phyloP scores from a whole-genome alignment of 2,329 filamentous ascomycete genomes.

The Botrytis sinoallii region DNA sequence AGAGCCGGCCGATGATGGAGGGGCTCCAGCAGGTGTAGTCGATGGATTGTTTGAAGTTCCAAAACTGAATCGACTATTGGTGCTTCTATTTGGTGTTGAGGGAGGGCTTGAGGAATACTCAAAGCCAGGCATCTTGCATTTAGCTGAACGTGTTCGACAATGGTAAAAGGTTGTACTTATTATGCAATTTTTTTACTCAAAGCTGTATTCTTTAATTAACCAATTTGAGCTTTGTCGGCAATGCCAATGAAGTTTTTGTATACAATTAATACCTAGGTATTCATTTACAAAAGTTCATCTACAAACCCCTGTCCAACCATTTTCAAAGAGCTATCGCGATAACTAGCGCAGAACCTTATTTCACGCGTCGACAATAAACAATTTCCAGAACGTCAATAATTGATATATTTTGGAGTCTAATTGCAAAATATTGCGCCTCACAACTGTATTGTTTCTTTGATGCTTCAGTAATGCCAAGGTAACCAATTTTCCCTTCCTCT shows the following conservation, averaged over 20 bases:
- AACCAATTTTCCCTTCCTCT: constrained; percentile 1
- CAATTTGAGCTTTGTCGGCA: constrained; percentile 9
- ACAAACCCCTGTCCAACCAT: constrained; percentile 17
- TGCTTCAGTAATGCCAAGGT: constrained; percentile 39
- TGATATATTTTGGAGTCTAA: background rate
- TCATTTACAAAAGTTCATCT: constrained; percentile 10
- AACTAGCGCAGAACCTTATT: constrained; percentile 18
- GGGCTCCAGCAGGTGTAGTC: constrained; percentile 56
- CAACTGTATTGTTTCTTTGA: constrained; percentile 18
- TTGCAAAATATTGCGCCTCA: constrained; percentile 10
- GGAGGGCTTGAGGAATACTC: constrained; percentile 36
- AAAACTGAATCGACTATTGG: constrained; percentile 31
- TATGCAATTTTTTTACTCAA: background rate
- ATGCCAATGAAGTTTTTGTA: background rate
- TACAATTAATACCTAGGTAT: background rate
- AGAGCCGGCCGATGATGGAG: constrained; percentile 50
- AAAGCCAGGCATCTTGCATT: constrained; percentile 29
- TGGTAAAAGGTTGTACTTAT: background rate
- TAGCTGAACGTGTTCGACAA: background rate
- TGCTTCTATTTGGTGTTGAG: constrained; percentile 39
- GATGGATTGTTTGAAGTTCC: constrained; percentile 43
- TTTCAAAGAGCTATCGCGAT: constrained; percentile 18
- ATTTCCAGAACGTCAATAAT: constrained; percentile 3
- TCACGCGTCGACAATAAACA: constrained; percentile 17
- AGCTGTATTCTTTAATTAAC: background rate